Conservation (phyloP, 2,329 filamentous ascomycete genomes). For the Zalaria obscura region DNA sequence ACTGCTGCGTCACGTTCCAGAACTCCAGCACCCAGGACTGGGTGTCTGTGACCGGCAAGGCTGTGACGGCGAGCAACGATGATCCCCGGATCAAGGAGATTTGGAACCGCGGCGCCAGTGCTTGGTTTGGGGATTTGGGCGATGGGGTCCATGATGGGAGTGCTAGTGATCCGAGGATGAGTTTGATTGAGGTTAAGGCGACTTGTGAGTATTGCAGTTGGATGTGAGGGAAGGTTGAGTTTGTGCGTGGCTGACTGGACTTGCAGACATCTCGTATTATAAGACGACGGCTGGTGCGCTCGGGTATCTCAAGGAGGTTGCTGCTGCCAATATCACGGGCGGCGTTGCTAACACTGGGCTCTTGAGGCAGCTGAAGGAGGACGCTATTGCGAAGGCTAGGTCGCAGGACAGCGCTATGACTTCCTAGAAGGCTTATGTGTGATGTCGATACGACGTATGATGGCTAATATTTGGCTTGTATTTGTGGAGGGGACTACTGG, state of each 20-base stretch:
- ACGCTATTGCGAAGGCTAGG: conserved; percentile 18
- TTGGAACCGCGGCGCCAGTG: conserved; percentile 22
- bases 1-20: conserved; percentile 30
- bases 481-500: too few species aligned
- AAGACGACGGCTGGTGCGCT: conserved; percentile 14
- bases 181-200: conserved; percentile 23
- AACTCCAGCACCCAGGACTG: conserved; percentile 32
- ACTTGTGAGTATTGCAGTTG: conserved; percentile 12
- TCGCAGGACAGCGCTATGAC: conserved; percentile 13
- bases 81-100: conserved; percentile 36
- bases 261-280: conserved; percentile 20
- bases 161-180: conserved; percentile 33
- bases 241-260: conserved; percentile 4
- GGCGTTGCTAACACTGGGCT: conserved; percentile 19
- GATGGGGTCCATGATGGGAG: conserved; percentile 34
- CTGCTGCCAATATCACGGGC: conserved; percentile 15
- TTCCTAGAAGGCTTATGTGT: conserved; percentile 1
- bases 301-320: conserved; percentile 18
- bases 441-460: too few species aligned
- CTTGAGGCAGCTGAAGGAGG: conserved; percentile 17
- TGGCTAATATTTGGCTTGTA: too few species aligned
- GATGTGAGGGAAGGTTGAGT: too few species aligned
- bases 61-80: conserved; percentile 23
- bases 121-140: conserved; percentile 37
- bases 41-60: conserved; percentile 31